Percentiles rank a stretch among this genome's conserved stretches.
Conservation (phyloP, 805 yeast genomes). For the Ogataea minuta region DNA sequence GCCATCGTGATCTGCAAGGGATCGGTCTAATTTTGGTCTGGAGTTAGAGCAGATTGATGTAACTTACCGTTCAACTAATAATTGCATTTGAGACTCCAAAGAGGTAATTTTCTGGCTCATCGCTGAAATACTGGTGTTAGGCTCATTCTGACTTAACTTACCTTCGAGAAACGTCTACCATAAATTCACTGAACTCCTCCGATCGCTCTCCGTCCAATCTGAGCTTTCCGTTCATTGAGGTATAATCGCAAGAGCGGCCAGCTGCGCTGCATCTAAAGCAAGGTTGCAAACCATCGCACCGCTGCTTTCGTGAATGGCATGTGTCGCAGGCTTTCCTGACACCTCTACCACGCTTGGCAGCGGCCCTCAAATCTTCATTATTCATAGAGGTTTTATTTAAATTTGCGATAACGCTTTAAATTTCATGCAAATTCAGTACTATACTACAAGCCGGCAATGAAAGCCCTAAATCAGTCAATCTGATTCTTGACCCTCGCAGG, state of each 20-base stretch:
- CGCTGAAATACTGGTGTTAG: background rate
- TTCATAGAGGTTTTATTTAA: no score
- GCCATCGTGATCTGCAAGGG: background rate
- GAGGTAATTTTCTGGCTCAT: background rate
- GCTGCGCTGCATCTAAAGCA: slow-evolving; percentile 3
- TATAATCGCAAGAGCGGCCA: slow-evolving; percentile 1
- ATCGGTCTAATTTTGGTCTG: background rate
- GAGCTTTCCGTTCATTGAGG: background rate
- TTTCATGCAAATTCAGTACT: no score
- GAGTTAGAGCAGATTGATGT: background rate
- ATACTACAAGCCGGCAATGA: no score
- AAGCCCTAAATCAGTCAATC: no score
- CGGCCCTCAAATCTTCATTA: no score
- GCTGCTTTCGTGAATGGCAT: slow-evolving; percentile 9
- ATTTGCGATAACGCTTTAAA: no score
- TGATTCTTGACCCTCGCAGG: no score
- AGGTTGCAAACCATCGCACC: slow-evolving; percentile 8
- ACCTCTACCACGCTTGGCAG: background rate
- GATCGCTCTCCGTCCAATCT: background rate
- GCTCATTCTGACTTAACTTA: background rate
- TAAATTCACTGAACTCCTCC: background rate
- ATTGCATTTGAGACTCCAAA: slow-evolving; percentile 1
- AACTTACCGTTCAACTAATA: background rate
- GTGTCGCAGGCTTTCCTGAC: slow-evolving; percentile 5
- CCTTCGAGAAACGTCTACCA: background rate